These are phyloP conservation scores for Candida michaelii DNA, from an alignment of 805 yeast species.

Conservation along the genomic window DNA sequence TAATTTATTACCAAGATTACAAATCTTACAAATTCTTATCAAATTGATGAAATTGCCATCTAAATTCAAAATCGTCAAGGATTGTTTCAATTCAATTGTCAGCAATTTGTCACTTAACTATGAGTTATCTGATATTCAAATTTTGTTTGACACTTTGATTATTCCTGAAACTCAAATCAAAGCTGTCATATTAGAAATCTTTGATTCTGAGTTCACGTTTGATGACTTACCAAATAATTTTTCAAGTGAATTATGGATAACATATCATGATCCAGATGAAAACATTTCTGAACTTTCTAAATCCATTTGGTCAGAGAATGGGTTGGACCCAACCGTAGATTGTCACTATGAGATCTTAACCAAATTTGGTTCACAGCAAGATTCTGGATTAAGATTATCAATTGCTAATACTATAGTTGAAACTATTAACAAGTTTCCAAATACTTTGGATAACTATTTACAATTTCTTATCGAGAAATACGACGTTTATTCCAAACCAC, in stretches of 20 bases:
- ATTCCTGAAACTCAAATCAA: slow-evolving; percentile 72
- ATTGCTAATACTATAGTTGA: slow-evolving; percentile 68
- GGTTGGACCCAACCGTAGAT: slow-evolving; percentile 50
- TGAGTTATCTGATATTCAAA: slow-evolving; percentile 52
- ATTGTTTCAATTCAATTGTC: slow-evolving; percentile 73
- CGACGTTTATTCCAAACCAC: slow-evolving; percentile 61
- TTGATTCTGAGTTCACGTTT: slow-evolving; percentile 80
- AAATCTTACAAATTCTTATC: slow-evolving; percentile 60
- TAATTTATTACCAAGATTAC: slow-evolving; percentile 64
- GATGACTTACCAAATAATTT: slow-evolving; percentile 44
- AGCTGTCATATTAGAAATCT: slow-evolving; percentile 72
- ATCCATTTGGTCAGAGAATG: slow-evolving; percentile 84
- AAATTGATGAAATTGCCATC: slow-evolving; percentile 70
- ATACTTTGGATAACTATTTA: slow-evolving; percentile 28
- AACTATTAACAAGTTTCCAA: slow-evolving; percentile 42
- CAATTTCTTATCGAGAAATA: slow-evolving; percentile 54
- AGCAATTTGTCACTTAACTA: slow-evolving; percentile 72
- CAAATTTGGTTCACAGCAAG: slow-evolving; percentile 49
- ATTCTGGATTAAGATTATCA: slow-evolving; percentile 70
- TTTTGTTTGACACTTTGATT: slow-evolving; percentile 57
- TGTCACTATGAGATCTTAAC: slow-evolving; percentile 33
- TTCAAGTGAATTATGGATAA: slow-evolving; percentile 74
- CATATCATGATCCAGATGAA: slow-evolving; percentile 70
- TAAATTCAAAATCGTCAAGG: slow-evolving; percentile 79
- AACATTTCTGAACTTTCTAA: slow-evolving; percentile 62